Percentiles rank a stretch among this genome's conserved stretches.
Evolutionary conservation across 1,284 basidiomycete genomes (phyloP).

Genomic region (Rugosomyces carneus): DNA sequence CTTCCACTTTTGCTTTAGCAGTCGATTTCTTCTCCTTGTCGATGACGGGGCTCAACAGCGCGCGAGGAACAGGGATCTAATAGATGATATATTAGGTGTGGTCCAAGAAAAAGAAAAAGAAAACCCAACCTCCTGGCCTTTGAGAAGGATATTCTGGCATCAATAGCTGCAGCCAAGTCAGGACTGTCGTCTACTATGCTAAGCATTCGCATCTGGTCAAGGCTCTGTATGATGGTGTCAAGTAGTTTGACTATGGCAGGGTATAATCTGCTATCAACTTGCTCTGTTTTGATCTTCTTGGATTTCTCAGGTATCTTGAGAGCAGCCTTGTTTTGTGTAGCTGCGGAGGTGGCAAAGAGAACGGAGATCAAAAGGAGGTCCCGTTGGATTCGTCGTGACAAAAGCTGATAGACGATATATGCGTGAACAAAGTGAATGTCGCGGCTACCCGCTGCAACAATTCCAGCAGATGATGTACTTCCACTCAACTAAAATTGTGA

Average conservation of each 20-base stretch:
- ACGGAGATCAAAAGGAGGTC: constrained; percentile 79
- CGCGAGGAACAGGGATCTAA: constrained; percentile 64
- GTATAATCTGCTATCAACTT: constrained; percentile 63
- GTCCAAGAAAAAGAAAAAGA: neutral
- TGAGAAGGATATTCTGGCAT: constrained; percentile 69
- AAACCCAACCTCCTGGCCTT: constrained; percentile 59
- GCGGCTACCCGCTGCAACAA: constrained; percentile 41
- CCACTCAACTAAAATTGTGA: constrained; percentile 33
- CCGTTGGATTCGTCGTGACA: constrained; percentile 81
- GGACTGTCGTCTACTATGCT: constrained; percentile 86
- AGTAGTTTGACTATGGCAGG: constrained; percentile 85
- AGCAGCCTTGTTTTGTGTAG: constrained; percentile 15
- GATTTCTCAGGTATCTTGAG: constrained; percentile 11
- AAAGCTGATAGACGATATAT: constrained; percentile 81
- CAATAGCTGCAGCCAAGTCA: constrained; percentile 71
- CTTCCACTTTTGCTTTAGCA: constrained; percentile 25
- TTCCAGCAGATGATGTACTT: constrained; percentile 24
- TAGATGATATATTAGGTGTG: neutral
- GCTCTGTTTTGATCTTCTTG: constrained; percentile 38
- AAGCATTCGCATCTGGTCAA: constrained; percentile 76
- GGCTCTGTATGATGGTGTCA: constrained; percentile 78
- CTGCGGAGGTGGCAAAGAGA: constrained; percentile 37
- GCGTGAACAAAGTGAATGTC: constrained; percentile 82
- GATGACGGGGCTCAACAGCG: constrained; percentile 47
- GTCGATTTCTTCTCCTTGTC: constrained; percentile 23